Evolutionary conservation across 768 basidiomycete genomes (phyloP), one percentile per base, ranked within the genome.

Genomic region (Xerocomellus amylosporus): DNA sequence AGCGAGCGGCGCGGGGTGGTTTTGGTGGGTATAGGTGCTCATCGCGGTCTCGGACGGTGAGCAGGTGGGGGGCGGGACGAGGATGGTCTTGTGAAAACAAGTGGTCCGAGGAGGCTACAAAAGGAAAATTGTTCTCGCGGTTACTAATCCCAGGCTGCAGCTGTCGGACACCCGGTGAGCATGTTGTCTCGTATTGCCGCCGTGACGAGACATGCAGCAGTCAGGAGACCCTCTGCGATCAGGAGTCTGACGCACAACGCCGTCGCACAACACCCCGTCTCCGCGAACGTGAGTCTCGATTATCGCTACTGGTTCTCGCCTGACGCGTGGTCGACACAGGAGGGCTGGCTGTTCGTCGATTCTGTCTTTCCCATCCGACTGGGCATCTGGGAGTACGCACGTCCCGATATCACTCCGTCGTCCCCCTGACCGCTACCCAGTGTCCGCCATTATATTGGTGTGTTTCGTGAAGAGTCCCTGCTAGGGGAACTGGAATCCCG

Each of bases 281-380:
- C 57, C 13, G 43, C 58, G 40, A 66, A 61, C 42, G 68, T 65
- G 53, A 59, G 65, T 58, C 37, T 44, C 13, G 38, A 54, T 54
- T 55, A 48, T 54, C 53, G 41, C 52, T 33, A 59, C 28, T 54
- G 52, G 61, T 47, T 7, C 31, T 28, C 15, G n/a, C 42, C 14
- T 43, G 36, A 61, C 26, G 56, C 45, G 31, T 53, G 22, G 49
- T 19, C 47, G 63, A 58, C 64, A n/a, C 64, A 71, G 41, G 76
- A 84, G 50, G 83, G 74, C 2, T 87, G 84, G 79, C 68, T 92
- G 26, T 93, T 84, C 64, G 73, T 91, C 42, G 87, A 90, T 62
- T 87, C 87, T 2, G 80, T 93, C 33, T 91, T 91, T 67, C 91
- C 90, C 1, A 77, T 90, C 31, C 79, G 82, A 54, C 69, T 90